Percentiles rank a stretch among this genome's conserved stretches.
Conservation (phyloP, 1,139 yeast genomes). For the Candida gigantensis region DNA sequence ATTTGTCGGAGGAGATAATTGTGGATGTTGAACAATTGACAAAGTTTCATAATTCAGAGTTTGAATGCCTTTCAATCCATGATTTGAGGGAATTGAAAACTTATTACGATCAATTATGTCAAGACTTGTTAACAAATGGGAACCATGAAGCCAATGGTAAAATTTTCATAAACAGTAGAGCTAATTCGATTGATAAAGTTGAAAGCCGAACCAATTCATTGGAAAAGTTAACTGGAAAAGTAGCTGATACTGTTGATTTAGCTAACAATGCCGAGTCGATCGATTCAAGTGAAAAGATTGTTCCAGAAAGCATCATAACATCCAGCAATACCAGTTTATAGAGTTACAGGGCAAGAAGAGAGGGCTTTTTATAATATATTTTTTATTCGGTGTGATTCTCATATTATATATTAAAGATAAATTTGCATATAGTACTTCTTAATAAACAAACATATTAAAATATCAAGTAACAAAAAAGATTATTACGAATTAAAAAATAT, state of each 20-base stretch:
- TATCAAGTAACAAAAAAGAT: background rate
- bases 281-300: slow-evolving; percentile 12
- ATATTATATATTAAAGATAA: background rate
- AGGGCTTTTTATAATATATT: background rate
- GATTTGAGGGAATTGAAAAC: slow-evolving; percentile 36
- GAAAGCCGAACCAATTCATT: slow-evolving; percentile 11
- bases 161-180: slow-evolving; percentile 9
- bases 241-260: slow-evolving; percentile 8
- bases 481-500: slow-evolving; percentile 1
- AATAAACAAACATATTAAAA: slow-evolving; percentile 1
- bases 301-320: slow-evolving; percentile 5
- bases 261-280: slow-evolving; percentile 15
- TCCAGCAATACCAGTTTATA: slow-evolving; percentile 12
- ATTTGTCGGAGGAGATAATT: slow-evolving; percentile 16
- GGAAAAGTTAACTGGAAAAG: slow-evolving; percentile 10
- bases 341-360: no score
- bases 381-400: background rate
- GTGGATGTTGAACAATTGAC: slow-evolving; percentile 27
- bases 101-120: slow-evolving; percentile 42
- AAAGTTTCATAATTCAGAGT: slow-evolving; percentile 34
- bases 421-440: background rate
- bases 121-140: slow-evolving; percentile 10
- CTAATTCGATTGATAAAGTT: slow-evolving; percentile 10
- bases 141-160: slow-evolving; percentile 9
- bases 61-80: slow-evolving; percentile 38